Percentiles rank a stretch among this genome's conserved stretches.
Conservation (phyloP, 2,329 filamentous ascomycete species). For the Alternaria brassicae region DNA sequence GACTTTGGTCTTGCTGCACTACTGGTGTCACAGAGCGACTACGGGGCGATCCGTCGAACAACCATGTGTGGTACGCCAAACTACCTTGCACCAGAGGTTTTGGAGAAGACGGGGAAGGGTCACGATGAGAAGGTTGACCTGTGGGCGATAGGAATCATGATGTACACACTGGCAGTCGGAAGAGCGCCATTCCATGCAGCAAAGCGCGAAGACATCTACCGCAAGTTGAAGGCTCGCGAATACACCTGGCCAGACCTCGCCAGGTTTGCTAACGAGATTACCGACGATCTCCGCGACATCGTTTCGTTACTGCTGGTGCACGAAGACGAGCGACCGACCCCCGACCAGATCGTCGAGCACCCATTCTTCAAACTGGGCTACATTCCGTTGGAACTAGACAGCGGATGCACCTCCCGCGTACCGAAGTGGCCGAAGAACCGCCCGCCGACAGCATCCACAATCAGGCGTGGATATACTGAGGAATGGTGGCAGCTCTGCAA, state of each 20-base stretch:
- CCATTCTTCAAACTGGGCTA: constrained; percentile 80
- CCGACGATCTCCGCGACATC: constrained; percentile 76
- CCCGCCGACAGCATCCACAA: constrained; percentile 53
- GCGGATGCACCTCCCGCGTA: constrained; percentile 53
- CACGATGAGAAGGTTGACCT: constrained; percentile 98
- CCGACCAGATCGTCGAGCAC: constrained; percentile 80
- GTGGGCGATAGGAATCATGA: constrained; percentile 97
- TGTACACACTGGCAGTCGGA: constrained; percentile 97
- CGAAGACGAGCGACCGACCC: constrained; percentile 75
- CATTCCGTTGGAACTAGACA: constrained; percentile 65
- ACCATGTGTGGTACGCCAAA: constrained; percentile 97
- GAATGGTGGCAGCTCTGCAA: constrained; percentile 60
- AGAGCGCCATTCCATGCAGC: constrained; percentile 96
- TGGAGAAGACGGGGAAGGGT: constrained; percentile 91
- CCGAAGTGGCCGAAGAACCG: constrained; percentile 57
- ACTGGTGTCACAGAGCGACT: constrained; percentile 88
- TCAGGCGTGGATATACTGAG: constrained; percentile 58
- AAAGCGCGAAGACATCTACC: constrained; percentile 85
- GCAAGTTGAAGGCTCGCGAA: constrained; percentile 70
- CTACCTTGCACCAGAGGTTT: constrained; percentile 95
- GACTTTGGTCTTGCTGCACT: constrained; percentile 96
- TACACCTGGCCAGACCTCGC: constrained; percentile 79
- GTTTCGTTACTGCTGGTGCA: constrained; percentile 79
- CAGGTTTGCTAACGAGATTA: constrained; percentile 72
- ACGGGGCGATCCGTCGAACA: constrained; percentile 78